Percentiles rank a stretch among this genome's conserved stretches.
Conservation (phyloP, 2,329 filamentous ascomycete genomes). For the Thielaviopsis ethacetica region DNA sequence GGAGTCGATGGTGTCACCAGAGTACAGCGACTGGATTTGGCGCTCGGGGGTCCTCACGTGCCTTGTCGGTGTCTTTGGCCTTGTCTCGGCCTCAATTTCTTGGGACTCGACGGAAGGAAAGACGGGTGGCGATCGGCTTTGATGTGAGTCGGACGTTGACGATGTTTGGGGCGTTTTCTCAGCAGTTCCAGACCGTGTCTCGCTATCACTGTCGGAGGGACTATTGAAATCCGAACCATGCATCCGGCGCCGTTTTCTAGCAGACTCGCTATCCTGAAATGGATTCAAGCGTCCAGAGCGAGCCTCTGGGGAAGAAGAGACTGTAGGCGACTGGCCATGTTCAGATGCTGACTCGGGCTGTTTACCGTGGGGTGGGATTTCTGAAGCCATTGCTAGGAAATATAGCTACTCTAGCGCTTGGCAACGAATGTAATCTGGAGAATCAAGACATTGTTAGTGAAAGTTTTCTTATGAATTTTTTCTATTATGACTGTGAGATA, state of each 20-base stretch:
- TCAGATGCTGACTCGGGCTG: neutral
- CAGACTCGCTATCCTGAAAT: constrained; percentile 42
- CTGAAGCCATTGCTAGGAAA: neutral
- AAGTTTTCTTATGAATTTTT: too few species aligned
- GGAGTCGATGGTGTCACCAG: neutral
- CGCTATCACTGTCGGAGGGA: constrained; percentile 29
- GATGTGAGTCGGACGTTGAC: constrained; percentile 8
- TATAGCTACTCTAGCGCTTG: neutral
- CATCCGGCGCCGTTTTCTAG: constrained; percentile 46
- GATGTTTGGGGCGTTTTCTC: constrained; percentile 22
- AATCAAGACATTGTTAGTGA: neutral
- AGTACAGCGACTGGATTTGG: neutral
- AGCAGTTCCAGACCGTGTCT: constrained; percentile 19
- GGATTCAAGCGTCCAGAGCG: constrained; percentile 47
- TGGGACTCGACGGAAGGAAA: constrained; percentile 35
- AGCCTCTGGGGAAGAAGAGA: constrained; percentile 41
- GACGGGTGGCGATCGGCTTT: constrained; percentile 11
- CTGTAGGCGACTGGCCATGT: constrained; percentile 27
- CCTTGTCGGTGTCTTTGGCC: neutral
- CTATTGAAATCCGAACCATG: constrained; percentile 39
- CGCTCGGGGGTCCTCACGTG: neutral
- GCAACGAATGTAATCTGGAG: neutral
- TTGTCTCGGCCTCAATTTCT: neutral
- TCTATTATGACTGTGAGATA: too few species aligned
- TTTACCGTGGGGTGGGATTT: neutral